These are phyloP conservation scores for Pseudofabraea citricarpa DNA, from an alignment of 2,329 filamentous ascomycete species.

Conservation along the genomic window DNA sequence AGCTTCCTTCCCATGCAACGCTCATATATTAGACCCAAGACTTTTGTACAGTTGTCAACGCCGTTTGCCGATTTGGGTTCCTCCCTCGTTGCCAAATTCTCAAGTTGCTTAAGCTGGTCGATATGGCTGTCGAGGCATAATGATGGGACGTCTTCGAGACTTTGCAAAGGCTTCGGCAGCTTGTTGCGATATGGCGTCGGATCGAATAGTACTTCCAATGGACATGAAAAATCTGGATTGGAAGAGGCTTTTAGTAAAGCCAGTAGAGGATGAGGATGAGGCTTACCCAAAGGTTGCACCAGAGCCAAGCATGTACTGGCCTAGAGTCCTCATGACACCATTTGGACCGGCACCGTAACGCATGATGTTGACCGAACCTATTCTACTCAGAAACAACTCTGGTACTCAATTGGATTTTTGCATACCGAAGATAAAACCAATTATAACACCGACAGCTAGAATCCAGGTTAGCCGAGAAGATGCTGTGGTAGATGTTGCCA, in stretches of 20 bases:
- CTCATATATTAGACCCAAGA: too few relatives aligned
- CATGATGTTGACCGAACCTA: constrained; percentile 91
- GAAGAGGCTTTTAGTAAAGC: constrained; percentile 12
- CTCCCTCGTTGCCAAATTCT: too few relatives aligned
- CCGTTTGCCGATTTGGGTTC: too few relatives aligned
- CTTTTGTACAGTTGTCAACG: constrained; percentile 12
- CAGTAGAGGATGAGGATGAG: background rate
- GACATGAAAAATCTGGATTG: constrained; percentile 85
- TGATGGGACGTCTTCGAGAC: constrained; percentile 69
- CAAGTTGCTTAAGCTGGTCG: constrained; percentile 7
- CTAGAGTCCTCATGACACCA: constrained; percentile 87
- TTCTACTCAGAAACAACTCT: constrained; percentile 5
- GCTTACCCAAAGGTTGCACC: constrained; percentile 91
- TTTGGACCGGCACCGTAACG: constrained; percentile 90
- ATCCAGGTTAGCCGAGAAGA: constrained; percentile 30
- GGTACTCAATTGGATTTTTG: constrained; percentile 3
- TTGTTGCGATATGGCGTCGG: constrained; percentile 71
- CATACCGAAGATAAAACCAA: constrained; percentile 95
- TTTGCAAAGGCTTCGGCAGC: constrained; percentile 70
- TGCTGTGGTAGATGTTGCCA: background rate
- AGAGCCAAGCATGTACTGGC: constrained; percentile 95
- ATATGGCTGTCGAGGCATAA: constrained; percentile 39
- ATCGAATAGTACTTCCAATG: constrained; percentile 93
- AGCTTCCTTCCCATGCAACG: too few relatives aligned
- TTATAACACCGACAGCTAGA: constrained; percentile 87